These are phyloP conservation scores for Xylaria sp. DNA, from an alignment of 2,329 filamentous ascomycete species.

Conservation along the genomic window DNA sequence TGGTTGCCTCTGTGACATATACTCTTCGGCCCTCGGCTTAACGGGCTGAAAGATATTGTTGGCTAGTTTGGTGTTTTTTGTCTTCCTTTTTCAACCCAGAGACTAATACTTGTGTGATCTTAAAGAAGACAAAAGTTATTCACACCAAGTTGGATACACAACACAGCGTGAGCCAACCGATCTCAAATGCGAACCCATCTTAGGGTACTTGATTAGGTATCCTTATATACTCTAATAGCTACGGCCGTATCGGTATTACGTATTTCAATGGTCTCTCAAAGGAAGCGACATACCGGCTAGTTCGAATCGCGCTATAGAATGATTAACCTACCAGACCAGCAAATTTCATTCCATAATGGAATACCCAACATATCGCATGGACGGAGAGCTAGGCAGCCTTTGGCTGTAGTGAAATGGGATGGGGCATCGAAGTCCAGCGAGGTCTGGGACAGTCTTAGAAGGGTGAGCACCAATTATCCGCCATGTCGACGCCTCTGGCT, in stretches of 20 bases:
- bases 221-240: not conserved
- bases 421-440: conserved; percentile 57
- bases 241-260: not conserved
- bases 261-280: not conserved
- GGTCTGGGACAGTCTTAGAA: conserved; percentile 60
- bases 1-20: conserved; percentile 31
- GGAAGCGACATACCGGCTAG: conserved; percentile 1
- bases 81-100: not conserved
- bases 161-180: not conserved
- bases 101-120: not conserved
- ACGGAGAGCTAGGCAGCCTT: conserved; percentile 51
- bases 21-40: conserved; percentile 21
- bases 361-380: conserved; percentile 49
- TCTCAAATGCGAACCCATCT: not conserved
- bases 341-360: conserved; percentile 49
- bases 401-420: conserved; percentile 62
- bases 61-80: conserved; percentile 6
- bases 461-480: conserved; percentile 52
- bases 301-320: conserved; percentile 17
- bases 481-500: conserved; percentile 12
- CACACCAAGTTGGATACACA: not conserved
- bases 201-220: not conserved
- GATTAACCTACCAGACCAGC: conserved; percentile 34
- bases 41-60: conserved; percentile 2
- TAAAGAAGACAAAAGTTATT: not conserved